These are phyloP conservation scores for Globisporangium echinulatum DNA, from an alignment of 352 stramenopile species.

Conservation along the genomic window DNA sequence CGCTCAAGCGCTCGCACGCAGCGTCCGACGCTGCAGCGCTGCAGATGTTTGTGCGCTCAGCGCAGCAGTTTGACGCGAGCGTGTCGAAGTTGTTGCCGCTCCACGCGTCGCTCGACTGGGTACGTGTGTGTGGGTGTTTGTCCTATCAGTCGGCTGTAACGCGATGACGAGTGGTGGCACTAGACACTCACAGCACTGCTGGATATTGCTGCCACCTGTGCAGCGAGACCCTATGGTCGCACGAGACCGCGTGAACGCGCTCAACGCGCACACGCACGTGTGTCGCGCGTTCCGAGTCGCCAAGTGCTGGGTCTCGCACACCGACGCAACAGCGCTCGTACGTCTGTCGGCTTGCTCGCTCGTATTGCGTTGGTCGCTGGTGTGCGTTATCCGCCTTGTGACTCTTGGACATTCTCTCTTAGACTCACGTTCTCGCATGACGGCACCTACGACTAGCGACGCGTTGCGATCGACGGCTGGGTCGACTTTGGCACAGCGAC, in stretches of 20 bases:
- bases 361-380: neutral
- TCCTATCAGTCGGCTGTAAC: neutral
- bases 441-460: conserved; percentile 15
- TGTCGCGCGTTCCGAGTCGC: conserved; percentile 20
- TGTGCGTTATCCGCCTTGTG: neutral
- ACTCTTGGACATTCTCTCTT: too few species aligned
- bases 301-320: conserved; percentile 27
- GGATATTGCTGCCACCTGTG: neutral
- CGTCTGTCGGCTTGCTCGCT: neutral
- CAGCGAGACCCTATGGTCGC: conserved; percentile 14
- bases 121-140: conserved; percentile 10
- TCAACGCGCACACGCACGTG: conserved; percentile 18
- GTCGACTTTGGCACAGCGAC: conserved; percentile 40
- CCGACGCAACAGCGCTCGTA: conserved; percentile 18
- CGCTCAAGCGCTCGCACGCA: conserved; percentile 17
- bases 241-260: conserved; percentile 19
- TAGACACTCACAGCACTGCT: too few species aligned
- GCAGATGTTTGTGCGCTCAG: conserved; percentile 7
- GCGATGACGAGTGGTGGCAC: neutral
- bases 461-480: conserved; percentile 40
- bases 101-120: conserved; percentile 30
- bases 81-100: conserved; percentile 31
- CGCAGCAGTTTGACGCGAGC: conserved; percentile 20
- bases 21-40: neutral
- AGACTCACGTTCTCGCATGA: too few species aligned